Evolutionary conservation across 805 yeast species (phyloP), one percentile per base, ranked within the genome.

Genomic region (Kluyveromyces lactis): DNA sequence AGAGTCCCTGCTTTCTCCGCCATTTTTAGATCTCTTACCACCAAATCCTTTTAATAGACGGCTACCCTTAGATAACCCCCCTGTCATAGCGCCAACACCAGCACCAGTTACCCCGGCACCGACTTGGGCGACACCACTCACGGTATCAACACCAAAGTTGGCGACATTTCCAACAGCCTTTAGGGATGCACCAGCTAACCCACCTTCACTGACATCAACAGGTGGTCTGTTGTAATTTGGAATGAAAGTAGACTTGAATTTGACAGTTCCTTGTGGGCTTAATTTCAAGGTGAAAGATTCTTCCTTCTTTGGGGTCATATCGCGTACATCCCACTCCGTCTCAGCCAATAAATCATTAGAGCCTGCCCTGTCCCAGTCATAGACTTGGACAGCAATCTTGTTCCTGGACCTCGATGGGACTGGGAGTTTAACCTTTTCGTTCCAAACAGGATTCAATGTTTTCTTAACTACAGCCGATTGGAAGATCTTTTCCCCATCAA

Each of bases 351-450:
- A 55, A 46, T 77, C 83, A 58, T 79, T 76, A 38, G 70, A 73
- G 46, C 85, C 89, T 18, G 87, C 73, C 55, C 81, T 69, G 60
- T 84, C 92, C 90, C 90, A 84, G 58, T 84, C 92, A 51, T 63
- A 73, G 13, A 79, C 75, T 33, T 70, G 71, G 18, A 79, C 48
- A 26, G 58, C 45, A 21, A 81, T 55, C 13, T 63, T 50, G 18
- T 73, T 64, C 53, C 82, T 71, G 2, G 77, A 63, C 58, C 86
- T 74, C 0, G 92, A 81, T 27, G 73, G 68, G 42, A 83, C 58
- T 3, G 83, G 79, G 48, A 86, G 60, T 3, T 67, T 68, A 18
- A 74, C 65, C 6, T 64, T 58, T 50, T 85, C 92, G 55, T 85
- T 79, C 89, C 92, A 87, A 9, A 69, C 71, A 13, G 95, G 95